A percentile compares a stretch with the other conserved stretches of the same genome.
Conservation (phyloP, 148 eudicot species). For the Chenopodium formosanum region DNA sequence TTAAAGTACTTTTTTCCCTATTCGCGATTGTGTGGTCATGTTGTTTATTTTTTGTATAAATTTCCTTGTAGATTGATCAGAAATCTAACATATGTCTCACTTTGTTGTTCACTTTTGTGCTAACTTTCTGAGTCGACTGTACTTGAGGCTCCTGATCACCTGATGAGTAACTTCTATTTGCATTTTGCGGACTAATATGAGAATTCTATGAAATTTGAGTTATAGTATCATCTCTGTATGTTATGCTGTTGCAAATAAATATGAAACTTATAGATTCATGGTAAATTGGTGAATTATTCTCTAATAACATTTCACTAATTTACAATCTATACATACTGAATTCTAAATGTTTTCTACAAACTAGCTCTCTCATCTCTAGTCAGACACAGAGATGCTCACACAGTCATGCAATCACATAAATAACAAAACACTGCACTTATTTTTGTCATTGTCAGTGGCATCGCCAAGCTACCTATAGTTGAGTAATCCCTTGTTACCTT, state of each 20-base stretch:
- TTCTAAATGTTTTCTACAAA: slow-evolving; percentile 16
- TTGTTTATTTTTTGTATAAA: not conserved
- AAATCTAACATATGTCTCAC: not conserved
- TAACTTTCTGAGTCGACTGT: not conserved
- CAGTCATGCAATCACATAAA: slow-evolving; percentile 20
- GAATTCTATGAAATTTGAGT: not conserved
- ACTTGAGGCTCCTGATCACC: not conserved
- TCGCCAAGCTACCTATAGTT: slow-evolving; percentile 14
- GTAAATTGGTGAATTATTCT: not conserved
- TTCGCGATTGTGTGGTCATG: not conserved
- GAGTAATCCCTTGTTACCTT: slow-evolving; percentile 1
- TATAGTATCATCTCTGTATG: not conserved
- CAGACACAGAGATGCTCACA: slow-evolving; percentile 21
- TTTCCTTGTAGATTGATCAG: not conserved
- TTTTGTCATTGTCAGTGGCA: slow-evolving; percentile 9
- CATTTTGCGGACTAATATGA: not conserved
- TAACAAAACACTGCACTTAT: slow-evolving; percentile 19
- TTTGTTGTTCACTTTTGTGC: not conserved
- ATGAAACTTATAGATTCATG: not conserved
- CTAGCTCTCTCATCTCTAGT: slow-evolving; percentile 15
- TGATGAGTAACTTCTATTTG: not conserved
- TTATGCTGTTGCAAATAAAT: not conserved
- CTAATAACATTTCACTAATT: slow-evolving; percentile 11
- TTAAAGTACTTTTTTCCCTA: not conserved
- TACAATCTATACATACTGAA: slow-evolving; percentile 30